These are phyloP conservation scores for Candida coleopterorum DNA, from an alignment of 805 yeast species.

Conservation along the genomic window DNA sequence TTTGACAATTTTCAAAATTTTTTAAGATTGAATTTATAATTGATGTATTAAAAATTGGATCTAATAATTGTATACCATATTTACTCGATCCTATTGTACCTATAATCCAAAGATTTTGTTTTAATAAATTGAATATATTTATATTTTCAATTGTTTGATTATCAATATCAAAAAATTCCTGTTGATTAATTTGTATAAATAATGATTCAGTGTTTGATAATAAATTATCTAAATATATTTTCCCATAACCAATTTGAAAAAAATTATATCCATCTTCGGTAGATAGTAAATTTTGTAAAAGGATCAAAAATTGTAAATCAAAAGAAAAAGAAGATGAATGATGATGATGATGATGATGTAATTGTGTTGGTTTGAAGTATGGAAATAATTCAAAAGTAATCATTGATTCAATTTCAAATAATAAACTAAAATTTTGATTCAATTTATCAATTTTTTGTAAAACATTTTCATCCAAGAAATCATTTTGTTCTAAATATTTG, in stretches of 20 bases:
- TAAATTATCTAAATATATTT: conserved; percentile 41
- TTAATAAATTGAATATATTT: conserved; percentile 35
- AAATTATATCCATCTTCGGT: conserved; percentile 75
- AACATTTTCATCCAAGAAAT: too few relatives aligned
- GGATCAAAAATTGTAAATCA: conserved; percentile 31
- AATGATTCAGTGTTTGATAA: conserved; percentile 13
- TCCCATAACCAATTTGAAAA: conserved; percentile 38
- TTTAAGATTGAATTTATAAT: conserved; percentile 45
- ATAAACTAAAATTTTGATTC: conserved; percentile 42
- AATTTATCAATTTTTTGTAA: too few relatives aligned
- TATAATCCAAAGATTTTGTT: conserved; percentile 80
- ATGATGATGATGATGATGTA: too few relatives aligned
- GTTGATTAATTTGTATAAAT: conserved; percentile 8
- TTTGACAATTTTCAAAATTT: conserved; percentile 25
- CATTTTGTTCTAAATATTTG: conserved; percentile 51
- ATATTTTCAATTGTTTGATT: conserved; percentile 29
- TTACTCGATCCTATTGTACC: conserved; percentile 77
- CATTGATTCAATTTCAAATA: conserved; percentile 41
- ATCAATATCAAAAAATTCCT: conserved; percentile 15
- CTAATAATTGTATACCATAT: conserved; percentile 52
- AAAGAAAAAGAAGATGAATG: too few relatives aligned
- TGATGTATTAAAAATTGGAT: conserved; percentile 21
- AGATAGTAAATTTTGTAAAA: conserved; percentile 74
- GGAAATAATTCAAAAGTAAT: conserved; percentile 23
- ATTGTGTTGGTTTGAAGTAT: too few relatives aligned